These are phyloP conservation scores for Mycena indigotica DNA, from an alignment of 768 basidiomycete genomes.

Conservation along the genomic window DNA sequence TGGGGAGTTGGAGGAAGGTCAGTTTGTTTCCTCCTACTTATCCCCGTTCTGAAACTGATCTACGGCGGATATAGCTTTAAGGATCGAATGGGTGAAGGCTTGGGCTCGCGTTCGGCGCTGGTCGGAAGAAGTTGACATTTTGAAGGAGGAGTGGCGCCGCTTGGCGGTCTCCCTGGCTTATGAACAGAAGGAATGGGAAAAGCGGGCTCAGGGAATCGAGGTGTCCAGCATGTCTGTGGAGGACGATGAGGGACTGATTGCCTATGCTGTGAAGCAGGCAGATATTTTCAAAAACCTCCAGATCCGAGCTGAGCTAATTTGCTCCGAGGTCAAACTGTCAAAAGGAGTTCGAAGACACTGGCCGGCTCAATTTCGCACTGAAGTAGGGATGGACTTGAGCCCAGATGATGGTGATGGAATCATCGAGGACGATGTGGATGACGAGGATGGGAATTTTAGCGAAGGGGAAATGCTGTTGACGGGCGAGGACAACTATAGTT, in stretches of 20 bases:
- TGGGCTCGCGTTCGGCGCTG: neutral
- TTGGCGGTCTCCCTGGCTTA: neutral
- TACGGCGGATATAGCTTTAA: constrained; percentile 7
- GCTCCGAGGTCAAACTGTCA: too few relatives aligned
- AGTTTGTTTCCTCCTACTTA: neutral
- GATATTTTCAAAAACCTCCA: neutral
- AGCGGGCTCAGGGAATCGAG: neutral
- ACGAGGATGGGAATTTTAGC: too few relatives aligned
- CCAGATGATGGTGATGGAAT: too few relatives aligned
- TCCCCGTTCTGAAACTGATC: neutral
- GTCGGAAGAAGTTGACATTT: neutral
- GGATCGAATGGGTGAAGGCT: constrained; percentile 14
- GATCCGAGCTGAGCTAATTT: neutral
- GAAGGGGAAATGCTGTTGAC: too few relatives aligned
- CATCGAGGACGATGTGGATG: too few relatives aligned
- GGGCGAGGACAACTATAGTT: too few relatives aligned
- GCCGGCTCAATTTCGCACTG: too few relatives aligned
- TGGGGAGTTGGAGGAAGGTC: neutral
- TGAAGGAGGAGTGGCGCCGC: neutral
- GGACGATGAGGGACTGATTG: neutral
- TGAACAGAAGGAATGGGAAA: neutral
- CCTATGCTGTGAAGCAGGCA: neutral
- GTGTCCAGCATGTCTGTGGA: neutral
- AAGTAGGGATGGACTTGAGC: too few relatives aligned
- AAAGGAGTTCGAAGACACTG: too few relatives aligned